Base-by-base conservation (phyloP, 2,329 filamentous ascomycete genomes). In the Trichoderma aggressivum region DNA sequence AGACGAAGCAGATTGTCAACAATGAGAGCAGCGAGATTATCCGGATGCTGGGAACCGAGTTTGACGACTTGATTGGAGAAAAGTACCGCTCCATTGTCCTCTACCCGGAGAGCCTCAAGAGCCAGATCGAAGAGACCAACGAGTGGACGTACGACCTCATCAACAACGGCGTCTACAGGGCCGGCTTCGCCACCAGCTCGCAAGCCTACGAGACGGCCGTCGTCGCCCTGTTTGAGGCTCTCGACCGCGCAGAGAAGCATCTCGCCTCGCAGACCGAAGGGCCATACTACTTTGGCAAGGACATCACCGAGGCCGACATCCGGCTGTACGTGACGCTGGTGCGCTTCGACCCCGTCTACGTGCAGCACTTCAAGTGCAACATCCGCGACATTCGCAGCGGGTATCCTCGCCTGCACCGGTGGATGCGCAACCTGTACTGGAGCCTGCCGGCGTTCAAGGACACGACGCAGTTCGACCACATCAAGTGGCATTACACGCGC, bases 11-110 rank as follows among this genome's bases (percentile, higher is more conserved):
- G 39, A 97, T 97, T 77, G 94, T 97, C 73, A 96, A 87, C 87
- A 98, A 98, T 75, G 94, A 97, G 86, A 94, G 92, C 81, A 90
- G 91, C 75, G 94, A 98, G 83, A 97, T 98, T 79, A 90, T 97
- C 80, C 90, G 94, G 78, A 97, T 97, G 92, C 85, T 98, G 73
- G 92, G 92, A 79, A 87, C 86, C 55, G 92, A 89, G 80, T 98
- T 98, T 79, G 90, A 98, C 80, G 86, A 88, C 74, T 78, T 93
- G 43, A 79, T 94, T 28, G 86, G 87, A 0, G 84, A 86, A 3
- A 80, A 90, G 77, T 87, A 88, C 79, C 87, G 87, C 70, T 80
- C 82, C 2, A 79, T 94, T 6, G 87, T 91, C 59, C 85, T 94
- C 53, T 92, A 92, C 79, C 94, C 94, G 0, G 79, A 86, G 56